These are phyloP conservation scores for Coemansia umbellata DNA, from an alignment of 192 early-diverging fungal genomes.

Conservation along the genomic window DNA sequence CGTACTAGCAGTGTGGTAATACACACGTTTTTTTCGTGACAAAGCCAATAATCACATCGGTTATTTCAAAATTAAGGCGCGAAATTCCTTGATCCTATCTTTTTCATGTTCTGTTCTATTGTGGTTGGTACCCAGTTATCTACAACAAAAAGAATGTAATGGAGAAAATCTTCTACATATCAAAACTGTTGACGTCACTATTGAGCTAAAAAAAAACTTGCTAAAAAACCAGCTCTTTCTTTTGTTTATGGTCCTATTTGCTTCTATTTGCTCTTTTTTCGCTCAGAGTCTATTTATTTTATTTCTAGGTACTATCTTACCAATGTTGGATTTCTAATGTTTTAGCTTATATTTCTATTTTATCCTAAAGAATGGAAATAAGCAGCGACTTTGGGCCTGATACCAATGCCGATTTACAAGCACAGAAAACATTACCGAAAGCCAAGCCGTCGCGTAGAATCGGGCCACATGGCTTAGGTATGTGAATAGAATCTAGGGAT, in stretches of 20 bases:
- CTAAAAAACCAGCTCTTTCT: background rate
- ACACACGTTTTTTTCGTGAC: too few relatives aligned
- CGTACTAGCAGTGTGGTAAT: too few relatives aligned
- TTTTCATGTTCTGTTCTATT: background rate
- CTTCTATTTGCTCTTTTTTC: too few relatives aligned
- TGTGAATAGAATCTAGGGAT: too few relatives aligned
- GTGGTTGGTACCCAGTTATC: background rate
- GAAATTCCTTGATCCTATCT: background rate
- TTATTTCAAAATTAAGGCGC: too few relatives aligned
- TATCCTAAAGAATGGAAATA: slow-evolving; percentile 3
- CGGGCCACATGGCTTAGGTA: slow-evolving; percentile 22
- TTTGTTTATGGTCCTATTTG: too few relatives aligned
- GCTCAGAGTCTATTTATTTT: background rate
- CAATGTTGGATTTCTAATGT: background rate
- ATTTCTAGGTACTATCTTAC: background rate
- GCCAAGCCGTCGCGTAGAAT: slow-evolving; percentile 6
- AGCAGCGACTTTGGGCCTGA: slow-evolving; percentile 19
- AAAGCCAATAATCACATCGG: too few relatives aligned
- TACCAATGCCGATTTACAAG: background rate
- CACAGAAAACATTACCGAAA: background rate
- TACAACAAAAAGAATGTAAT: background rate
- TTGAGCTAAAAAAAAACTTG: background rate
- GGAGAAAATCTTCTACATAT: background rate
- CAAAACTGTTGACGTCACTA: background rate
- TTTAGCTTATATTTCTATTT: too few relatives aligned